Conservation (phyloP, 148 eudicot genomes). For the Nepenthes gracilis region DNA sequence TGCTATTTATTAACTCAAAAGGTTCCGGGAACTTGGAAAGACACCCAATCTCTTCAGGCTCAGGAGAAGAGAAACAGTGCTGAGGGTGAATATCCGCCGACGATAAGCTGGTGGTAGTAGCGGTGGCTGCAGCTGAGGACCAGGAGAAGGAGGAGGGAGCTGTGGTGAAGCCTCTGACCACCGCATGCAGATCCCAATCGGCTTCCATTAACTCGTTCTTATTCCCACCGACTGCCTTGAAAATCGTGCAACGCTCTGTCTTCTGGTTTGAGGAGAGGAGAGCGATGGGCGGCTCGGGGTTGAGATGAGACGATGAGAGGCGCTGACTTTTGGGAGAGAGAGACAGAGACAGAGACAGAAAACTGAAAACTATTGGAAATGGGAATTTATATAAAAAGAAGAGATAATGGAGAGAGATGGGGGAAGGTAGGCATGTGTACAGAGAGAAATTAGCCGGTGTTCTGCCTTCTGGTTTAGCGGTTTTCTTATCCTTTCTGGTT, state of each 20-base stretch:
- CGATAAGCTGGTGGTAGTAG: constrained; percentile 3
- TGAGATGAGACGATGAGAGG: not conserved
- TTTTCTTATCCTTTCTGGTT: not conserved
- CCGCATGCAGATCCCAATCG: not conserved
- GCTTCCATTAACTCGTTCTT: not conserved
- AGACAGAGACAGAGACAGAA: not conserved
- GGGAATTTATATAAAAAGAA: not conserved
- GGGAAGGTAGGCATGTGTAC: not conserved
- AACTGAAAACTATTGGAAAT: not conserved
- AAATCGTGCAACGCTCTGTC: not conserved
- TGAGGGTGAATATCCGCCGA: constrained; percentile 1
- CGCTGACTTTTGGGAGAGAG: not conserved
- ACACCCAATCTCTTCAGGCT: not conserved
- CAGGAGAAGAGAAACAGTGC: no score
- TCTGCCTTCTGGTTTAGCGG: not conserved
- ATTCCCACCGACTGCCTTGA: not conserved
- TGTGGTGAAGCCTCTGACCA: not conserved
- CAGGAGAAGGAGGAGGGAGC: not conserved
- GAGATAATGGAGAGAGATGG: not conserved
- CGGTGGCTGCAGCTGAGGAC: not conserved
- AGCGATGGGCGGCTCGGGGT: not conserved
- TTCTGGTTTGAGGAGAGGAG: not conserved
- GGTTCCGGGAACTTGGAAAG: not conserved
- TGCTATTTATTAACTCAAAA: not conserved
- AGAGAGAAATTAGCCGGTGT: not conserved